Percentiles rank a stretch among this genome's conserved stretches.
These are phyloP conservation scores for Cyberlindnera mrakii DNA, from an alignment of 805 yeast species.

Conservation along the genomic window DNA sequence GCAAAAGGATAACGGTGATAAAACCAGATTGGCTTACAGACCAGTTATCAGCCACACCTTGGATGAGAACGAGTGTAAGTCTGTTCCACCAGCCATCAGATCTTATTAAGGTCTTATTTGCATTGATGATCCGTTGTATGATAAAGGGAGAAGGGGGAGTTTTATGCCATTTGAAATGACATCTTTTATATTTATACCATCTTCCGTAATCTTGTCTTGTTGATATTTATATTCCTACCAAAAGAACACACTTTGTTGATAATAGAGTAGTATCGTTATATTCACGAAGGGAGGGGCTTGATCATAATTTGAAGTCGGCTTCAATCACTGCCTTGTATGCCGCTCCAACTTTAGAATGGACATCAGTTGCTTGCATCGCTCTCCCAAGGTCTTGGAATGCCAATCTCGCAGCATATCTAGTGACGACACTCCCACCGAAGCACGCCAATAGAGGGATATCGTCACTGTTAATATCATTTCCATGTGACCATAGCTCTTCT, in stretches of 20 bases:
- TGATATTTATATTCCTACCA: slow-evolving; percentile 1
- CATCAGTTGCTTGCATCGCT: slow-evolving; percentile 79
- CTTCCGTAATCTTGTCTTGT: not conserved
- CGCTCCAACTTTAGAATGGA: slow-evolving; percentile 60
- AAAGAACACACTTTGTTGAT: not conserved
- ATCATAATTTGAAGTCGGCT: slow-evolving; percentile 3
- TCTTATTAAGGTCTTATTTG: slow-evolving; percentile 50
- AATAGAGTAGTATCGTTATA: not conserved
- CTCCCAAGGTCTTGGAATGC: slow-evolving; percentile 68
- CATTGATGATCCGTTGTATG: not conserved
- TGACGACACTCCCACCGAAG: slow-evolving; percentile 64
- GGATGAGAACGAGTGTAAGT: slow-evolving; percentile 87
- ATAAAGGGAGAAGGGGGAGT: not conserved
- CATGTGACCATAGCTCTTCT: slow-evolving; percentile 49
- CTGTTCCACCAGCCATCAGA: slow-evolving; percentile 97
- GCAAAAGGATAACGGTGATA: slow-evolving; percentile 70
- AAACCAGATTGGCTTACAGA: slow-evolving; percentile 77
- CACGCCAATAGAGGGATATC: slow-evolving; percentile 47
- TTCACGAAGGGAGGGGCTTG: not conserved
- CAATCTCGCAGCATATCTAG: slow-evolving; percentile 54
- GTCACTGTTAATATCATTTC: slow-evolving; percentile 24
- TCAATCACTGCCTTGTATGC: slow-evolving; percentile 37
- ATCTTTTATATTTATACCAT: too few relatives aligned
- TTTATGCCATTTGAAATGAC: not conserved
- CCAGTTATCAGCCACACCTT: slow-evolving; percentile 74